Base-by-base conservation (phyloP, 192 early-diverging fungal species). In the Entomortierella lignicola region DNA sequence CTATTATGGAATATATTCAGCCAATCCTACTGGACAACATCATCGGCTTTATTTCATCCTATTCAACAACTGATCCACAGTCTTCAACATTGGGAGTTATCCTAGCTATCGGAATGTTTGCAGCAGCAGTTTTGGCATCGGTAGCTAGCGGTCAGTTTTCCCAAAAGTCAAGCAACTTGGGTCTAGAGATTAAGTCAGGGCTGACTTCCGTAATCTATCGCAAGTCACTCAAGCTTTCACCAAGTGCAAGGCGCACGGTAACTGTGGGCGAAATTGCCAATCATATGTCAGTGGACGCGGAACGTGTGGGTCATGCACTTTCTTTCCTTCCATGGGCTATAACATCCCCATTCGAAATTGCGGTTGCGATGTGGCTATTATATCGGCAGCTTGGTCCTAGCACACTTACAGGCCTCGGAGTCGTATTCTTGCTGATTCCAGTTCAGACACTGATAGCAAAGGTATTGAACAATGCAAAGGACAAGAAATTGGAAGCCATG, bases 211-310 rank as follows among this genome's bases (percentile, higher is more conserved):
- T 80, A 48, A 66, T 84, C 30, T 84, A 84, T 47, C 71, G 63
- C 5, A 84, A 84, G 43, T 59, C 77, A 0, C 63, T 84, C 12
- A 59, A 55, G 11, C 63, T 84, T 0, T 73, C 70, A 5, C 79
- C 82, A 0, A 63, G 60, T 2, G 71, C 71, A 7, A 66, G 67
- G 20, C 30, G 69, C 17, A 65, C 63, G 26, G 51, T 67, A 8
- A 84, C 67, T 11, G 56, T 75, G 2, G 82, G 82, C 0, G 77
- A 84, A 23, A 81, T 81, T 41, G 57, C 63, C 8, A 84, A 84
- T 48, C 71, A 77, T 12, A 81, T 84, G 63, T 62, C 70, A 11
- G 82, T 81, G 17, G 82, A 84, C 55, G 77, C 68, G 0, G 74
- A 65, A 10, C 51, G 66, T 3, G 32, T 79, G 55, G 29, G 56